Percentiles rank a stretch among this genome's conserved stretches.
Conservation (phyloP, 768 basidiomycete genomes). For the Naganishia antarctica region DNA sequence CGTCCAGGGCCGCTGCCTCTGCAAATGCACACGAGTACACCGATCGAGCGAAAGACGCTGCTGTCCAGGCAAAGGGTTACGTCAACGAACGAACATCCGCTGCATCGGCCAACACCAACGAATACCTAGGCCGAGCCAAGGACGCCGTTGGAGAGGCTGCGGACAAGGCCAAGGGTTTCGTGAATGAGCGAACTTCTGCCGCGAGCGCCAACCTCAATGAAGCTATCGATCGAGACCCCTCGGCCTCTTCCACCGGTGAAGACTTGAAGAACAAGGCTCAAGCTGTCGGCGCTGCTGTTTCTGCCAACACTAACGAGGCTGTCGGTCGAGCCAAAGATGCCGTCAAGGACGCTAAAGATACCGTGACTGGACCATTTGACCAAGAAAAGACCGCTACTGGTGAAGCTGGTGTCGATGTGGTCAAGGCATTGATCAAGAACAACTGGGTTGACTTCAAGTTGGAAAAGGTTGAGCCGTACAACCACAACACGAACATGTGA, state of each 20-base stretch:
- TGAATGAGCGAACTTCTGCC: conserved; percentile 25
- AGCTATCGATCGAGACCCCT: conserved; percentile 23
- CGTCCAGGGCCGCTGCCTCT: conserved; percentile 26
- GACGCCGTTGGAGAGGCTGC: conserved; percentile 53
- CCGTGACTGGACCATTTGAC: conserved; percentile 53
- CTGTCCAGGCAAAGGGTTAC: conserved; percentile 13
- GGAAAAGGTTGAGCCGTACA: conserved; percentile 71
- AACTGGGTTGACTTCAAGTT: conserved; percentile 64
- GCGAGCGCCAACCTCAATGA: conserved; percentile 27
- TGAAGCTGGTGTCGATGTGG: conserved; percentile 22
- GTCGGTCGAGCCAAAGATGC: conserved; percentile 26
- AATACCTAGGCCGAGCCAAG: conserved; percentile 23
- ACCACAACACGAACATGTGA: conserved; percentile 84
- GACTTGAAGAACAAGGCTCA: conserved; percentile 23
- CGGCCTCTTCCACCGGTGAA: conserved; percentile 7
- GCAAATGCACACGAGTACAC: conserved; percentile 27
- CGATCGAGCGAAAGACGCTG: conserved; percentile 25
- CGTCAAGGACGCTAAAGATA: conserved; percentile 56
- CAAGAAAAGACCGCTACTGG: conserved; percentile 30
- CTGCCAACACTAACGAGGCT: conserved; percentile 23
- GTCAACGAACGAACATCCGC: conserved; percentile 20
- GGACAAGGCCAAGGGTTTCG: conserved; percentile 57
- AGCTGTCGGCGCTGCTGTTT: conserved; percentile 22
- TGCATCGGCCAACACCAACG: conserved; percentile 22
- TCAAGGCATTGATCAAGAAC: conserved; percentile 41